Conservation (phyloP, 1,139 yeast species). For the Saccharomycopsis hybrid region DNA sequence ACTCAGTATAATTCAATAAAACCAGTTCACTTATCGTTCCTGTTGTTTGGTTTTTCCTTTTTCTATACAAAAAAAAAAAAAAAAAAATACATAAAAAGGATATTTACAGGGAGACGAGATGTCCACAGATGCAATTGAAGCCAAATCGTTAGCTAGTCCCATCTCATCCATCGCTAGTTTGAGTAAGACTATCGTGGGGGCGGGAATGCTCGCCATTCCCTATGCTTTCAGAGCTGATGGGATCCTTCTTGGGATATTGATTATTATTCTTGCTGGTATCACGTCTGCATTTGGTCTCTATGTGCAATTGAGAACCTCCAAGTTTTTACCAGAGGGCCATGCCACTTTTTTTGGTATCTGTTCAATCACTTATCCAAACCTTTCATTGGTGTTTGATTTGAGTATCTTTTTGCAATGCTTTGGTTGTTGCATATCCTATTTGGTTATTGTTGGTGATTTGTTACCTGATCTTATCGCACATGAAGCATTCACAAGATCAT, state of each 20-base stretch:
- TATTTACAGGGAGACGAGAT: too few relatives aligned
- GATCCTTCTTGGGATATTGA: conserved; percentile 54
- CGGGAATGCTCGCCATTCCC: conserved; percentile 92
- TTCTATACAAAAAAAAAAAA: too few relatives aligned
- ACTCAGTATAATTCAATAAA: too few relatives aligned
- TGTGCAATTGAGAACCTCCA: conserved; percentile 69
- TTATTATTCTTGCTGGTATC: conserved; percentile 65
- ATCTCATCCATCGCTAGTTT: conserved; percentile 51
- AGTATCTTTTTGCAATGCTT: conserved; percentile 89
- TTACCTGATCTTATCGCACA: conserved; percentile 58
- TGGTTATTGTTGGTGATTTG: conserved; percentile 84
- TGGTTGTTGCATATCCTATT: conserved; percentile 86
- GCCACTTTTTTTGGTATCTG: conserved; percentile 87
- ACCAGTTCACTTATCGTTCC: too few relatives aligned
- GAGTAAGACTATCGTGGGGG: conserved; percentile 74
- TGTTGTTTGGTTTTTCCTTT: too few relatives aligned
- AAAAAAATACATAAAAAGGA: too few relatives aligned
- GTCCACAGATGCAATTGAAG: too few relatives aligned
- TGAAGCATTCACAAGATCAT: conserved; percentile 32
- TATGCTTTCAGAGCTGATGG: conserved; percentile 87
- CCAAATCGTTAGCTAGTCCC: conserved; percentile 7
- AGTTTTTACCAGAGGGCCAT: conserved; percentile 59
- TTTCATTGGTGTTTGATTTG: conserved; percentile 74
- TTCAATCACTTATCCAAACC: conserved; percentile 74
- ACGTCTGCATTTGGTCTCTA: conserved; percentile 79